Evolutionary conservation across 768 basidiomycete species (phyloP).

Genomic region (Kwoniella sp.): DNA sequence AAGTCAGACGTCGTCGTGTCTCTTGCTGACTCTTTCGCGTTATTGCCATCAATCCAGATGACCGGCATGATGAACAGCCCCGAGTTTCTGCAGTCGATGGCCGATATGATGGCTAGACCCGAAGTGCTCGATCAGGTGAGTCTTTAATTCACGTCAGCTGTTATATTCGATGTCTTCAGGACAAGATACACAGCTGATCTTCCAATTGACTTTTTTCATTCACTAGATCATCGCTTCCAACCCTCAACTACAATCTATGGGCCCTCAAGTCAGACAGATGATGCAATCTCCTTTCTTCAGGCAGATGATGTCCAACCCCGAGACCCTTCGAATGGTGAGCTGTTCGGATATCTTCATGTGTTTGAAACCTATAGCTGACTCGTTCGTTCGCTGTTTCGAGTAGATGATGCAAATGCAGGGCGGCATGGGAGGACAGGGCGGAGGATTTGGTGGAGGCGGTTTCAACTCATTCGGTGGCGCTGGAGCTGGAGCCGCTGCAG

Average conservation of each 20-base stretch:
- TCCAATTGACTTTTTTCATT: not conserved
- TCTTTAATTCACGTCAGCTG: constrained; percentile 2
- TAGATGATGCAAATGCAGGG: constrained; percentile 55
- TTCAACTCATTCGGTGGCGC: constrained; percentile 19
- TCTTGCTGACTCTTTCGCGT: not conserved
- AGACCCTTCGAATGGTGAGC: constrained; percentile 44
- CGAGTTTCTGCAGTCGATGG: constrained; percentile 85
- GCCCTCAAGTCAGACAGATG: constrained; percentile 74
- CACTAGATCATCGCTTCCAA: constrained; percentile 69
- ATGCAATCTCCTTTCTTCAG: constrained; percentile 72
- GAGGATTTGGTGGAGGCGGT: constrained; percentile 28
- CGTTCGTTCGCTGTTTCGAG: not conserved
- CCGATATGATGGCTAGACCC: constrained; percentile 80
- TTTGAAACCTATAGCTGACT: constrained; percentile 15
- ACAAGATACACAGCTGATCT: too few species aligned
- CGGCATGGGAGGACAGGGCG: constrained; percentile 39
- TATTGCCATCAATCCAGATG: constrained; percentile 60
- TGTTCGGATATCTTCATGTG: not conserved
- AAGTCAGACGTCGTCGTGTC: not conserved
- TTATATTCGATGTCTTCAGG: too few species aligned
- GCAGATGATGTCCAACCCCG: constrained; percentile 62
- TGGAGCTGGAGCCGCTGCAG: constrained; percentile 18
- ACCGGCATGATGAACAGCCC: constrained; percentile 74
- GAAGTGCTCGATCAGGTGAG: constrained; percentile 74
- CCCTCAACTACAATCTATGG: constrained; percentile 74